phyloP scores from a whole-genome alignment of 2,329 filamentous ascomycete genomes.

The Xylaria hypoxylon region DNA sequence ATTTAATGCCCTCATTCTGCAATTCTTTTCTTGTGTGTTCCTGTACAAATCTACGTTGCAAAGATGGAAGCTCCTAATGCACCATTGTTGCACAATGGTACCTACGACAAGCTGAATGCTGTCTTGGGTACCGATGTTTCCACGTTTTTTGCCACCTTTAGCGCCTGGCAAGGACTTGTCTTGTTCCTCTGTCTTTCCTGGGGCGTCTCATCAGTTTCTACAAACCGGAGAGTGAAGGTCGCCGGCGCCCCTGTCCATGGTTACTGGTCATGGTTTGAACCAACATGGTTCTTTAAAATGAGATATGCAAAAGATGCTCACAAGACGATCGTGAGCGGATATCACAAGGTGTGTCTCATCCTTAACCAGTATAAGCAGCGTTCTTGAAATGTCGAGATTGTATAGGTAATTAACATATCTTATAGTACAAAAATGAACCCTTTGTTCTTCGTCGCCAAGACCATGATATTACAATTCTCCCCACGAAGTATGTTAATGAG shows the following conservation, averaged over 20 bases:
- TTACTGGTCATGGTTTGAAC: constrained; percentile 27
- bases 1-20: neutral
- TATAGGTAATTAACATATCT: neutral
- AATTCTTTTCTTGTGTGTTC: neutral
- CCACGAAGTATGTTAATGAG: constrained; percentile 15
- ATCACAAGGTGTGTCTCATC: constrained; percentile 19
- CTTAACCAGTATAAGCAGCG: too few species aligned
- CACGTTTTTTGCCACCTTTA: constrained; percentile 5
- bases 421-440: constrained; percentile 8
- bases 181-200: constrained; percentile 17
- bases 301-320: constrained; percentile 22
- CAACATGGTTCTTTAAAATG: constrained; percentile 22
- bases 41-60: constrained; percentile 1
- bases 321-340: constrained; percentile 19
- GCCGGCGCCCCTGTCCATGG: constrained; percentile 19
- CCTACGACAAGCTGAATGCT: constrained; percentile 16
- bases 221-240: constrained; percentile 19
- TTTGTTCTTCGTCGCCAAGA: constrained; percentile 21
- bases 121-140: constrained; percentile 13
- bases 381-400: neutral
- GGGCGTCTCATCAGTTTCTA: constrained; percentile 8
- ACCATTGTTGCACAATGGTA: constrained; percentile 7
- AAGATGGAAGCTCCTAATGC: constrained; percentile 19
- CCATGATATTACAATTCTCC: constrained; percentile 21
- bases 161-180: constrained; percentile 16